Percentiles rank a stretch among this genome's conserved stretches.
These are phyloP conservation scores for Apiospora arundinis DNA, from an alignment of 2,329 filamentous ascomycete species.

Conservation along the genomic window DNA sequence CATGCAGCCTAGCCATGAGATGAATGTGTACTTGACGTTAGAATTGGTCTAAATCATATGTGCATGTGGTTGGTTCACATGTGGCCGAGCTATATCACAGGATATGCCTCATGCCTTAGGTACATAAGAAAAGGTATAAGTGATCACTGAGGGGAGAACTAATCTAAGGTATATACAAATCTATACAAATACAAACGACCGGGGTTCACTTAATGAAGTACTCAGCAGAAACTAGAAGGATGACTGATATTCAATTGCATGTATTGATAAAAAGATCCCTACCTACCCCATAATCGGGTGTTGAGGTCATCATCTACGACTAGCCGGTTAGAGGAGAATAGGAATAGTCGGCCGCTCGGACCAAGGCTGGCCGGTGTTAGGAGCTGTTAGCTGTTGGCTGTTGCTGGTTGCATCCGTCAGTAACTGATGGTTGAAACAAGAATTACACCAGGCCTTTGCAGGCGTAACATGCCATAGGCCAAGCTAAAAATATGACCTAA, in stretches of 20 bases:
- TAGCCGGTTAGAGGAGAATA: background rate
- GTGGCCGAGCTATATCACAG: background rate
- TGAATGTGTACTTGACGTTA: background rate
- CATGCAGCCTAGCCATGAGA: background rate
- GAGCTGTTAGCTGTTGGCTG: background rate
- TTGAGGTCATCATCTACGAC: slow-evolving; percentile 8
- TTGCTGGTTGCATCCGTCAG: background rate
- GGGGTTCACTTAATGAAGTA: background rate
- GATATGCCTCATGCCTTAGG: background rate
- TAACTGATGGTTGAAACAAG: background rate
- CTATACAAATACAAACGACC: background rate
- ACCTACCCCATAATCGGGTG: background rate
- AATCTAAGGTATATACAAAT: background rate
- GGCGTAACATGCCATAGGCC: slow-evolving; percentile 8
- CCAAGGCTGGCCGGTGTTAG: background rate
- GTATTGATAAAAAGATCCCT: background rate
- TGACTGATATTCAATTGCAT: background rate
- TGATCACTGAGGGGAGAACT: background rate
- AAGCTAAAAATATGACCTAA: background rate
- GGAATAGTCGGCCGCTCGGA: background rate
- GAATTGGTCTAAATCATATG: background rate
- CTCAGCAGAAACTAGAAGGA: background rate
- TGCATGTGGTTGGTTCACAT: background rate
- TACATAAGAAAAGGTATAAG: background rate
- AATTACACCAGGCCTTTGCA: background rate